These are phyloP conservation scores for Fomitopsis schrenkii DNA, from an alignment of 1,284 basidiomycete genomes.

Conservation along the genomic window DNA sequence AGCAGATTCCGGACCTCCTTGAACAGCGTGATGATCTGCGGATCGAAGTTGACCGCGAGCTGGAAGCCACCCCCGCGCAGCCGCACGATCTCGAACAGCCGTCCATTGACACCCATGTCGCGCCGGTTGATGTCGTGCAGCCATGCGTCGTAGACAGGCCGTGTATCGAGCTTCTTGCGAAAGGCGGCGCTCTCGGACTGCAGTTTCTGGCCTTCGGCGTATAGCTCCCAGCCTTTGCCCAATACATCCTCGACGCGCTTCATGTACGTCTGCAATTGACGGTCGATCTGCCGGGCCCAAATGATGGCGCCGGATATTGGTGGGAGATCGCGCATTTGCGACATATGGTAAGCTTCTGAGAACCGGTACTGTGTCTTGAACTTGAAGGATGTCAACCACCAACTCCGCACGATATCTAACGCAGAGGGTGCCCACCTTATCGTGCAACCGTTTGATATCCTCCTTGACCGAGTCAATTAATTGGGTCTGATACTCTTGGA, in stretches of 20 bases:
- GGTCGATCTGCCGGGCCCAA: conserved; percentile 98
- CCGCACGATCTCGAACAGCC: conserved; percentile 94
- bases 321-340: conserved; percentile 95
- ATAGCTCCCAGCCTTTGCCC: conserved; percentile 97
- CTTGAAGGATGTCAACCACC: conserved; percentile 31
- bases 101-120: conserved; percentile 88
- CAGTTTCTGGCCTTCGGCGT: conserved; percentile 98
- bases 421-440: conserved; percentile 55
- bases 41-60: conserved; percentile 95
- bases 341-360: conserved; percentile 97
- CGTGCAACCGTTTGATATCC: conserved; percentile 93
- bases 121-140: conserved; percentile 90
- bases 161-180: conserved; percentile 93
- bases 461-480: conserved; percentile 97
- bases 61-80: conserved; percentile 82
- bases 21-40: conserved; percentile 96
- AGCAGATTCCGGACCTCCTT: conserved; percentile 96
- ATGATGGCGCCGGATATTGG: conserved; percentile 97
- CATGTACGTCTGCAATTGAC: conserved; percentile 96
- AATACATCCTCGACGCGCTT: conserved; percentile 99
- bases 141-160: conserved; percentile 95
- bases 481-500: conserved; percentile 98
- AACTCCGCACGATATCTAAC: not conserved
- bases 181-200: conserved; percentile 91
- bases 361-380: conserved; percentile 94